Evolutionary conservation across 2,329 filamentous ascomycete species (phyloP).

Genomic region (Cordyceps tenuipes): DNA sequence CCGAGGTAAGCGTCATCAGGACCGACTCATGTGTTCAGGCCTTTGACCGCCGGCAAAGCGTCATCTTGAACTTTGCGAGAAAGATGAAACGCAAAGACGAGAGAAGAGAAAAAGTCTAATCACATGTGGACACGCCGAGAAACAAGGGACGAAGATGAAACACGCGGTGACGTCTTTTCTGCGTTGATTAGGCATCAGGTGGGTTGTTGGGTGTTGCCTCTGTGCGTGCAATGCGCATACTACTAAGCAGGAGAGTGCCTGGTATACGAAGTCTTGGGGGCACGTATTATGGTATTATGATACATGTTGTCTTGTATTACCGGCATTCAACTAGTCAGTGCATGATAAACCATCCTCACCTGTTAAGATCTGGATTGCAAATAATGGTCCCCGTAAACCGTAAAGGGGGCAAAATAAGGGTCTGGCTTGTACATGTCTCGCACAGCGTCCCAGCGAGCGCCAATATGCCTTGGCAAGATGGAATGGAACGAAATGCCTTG

Average conservation of each 20-base stretch:
- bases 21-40: no score
- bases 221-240: not conserved
- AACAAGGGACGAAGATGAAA: constrained; percentile 8
- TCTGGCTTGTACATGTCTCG: not conserved
- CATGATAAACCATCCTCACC: not conserved
- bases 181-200: not conserved
- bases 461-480: not conserved
- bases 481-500: not conserved
- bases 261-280: not conserved
- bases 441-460: not conserved
- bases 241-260: not conserved
- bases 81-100: no score
- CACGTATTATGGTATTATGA: no score
- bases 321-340: not conserved
- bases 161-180: constrained; percentile 1
- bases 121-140: not conserved
- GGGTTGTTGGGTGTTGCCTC: not conserved
- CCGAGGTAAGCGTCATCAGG: no score
- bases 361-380: not conserved
- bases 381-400: not conserved
- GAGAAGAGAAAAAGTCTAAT: not conserved
- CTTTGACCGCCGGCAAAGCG: no score
- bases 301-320: no score
- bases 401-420: not conserved
- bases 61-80: no score